Conservation (phyloP, 345 rosid genomes). For the Physaria fendleri region DNA sequence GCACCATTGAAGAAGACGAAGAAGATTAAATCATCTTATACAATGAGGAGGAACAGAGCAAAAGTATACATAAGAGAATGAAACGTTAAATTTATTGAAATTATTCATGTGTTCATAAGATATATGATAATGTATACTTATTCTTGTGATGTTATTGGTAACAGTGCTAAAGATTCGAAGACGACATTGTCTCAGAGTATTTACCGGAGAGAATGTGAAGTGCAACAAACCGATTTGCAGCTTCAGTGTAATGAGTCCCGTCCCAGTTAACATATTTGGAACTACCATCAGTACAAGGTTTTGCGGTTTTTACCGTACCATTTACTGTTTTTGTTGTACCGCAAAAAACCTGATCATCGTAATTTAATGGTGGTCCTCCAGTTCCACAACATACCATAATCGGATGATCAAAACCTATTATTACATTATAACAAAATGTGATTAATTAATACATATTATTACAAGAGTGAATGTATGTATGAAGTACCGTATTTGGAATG, state of each 20-base stretch:
- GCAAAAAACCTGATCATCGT: constrained; percentile 49
- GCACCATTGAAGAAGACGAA: neutral
- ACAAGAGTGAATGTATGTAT: neutral
- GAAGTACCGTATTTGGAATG: constrained; percentile 41
- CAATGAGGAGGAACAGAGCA: constrained; percentile 1
- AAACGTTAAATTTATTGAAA: neutral
- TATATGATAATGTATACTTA: neutral
- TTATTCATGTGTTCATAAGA: neutral
- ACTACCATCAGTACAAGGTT: constrained; percentile 58
- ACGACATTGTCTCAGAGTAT: constrained; percentile 59
- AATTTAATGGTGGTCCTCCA: constrained; percentile 90
- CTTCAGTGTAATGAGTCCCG: constrained; percentile 91
- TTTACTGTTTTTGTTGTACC: constrained; percentile 64
- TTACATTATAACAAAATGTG: constrained; percentile 2
- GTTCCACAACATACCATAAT: constrained; percentile 89
- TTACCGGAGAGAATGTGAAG: constrained; percentile 68
- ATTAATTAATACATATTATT: no score
- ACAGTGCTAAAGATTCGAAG: constrained; percentile 9
- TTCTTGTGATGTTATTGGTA: neutral
- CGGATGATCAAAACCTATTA: constrained; percentile 86
- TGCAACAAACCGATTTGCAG: constrained; percentile 71
- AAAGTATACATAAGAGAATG: neutral
- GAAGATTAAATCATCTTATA: no score
- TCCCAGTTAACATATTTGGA: constrained; percentile 92
- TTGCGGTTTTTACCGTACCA: constrained; percentile 48